Evolutionary conservation across 805 yeast genomes (phyloP).

Genomic region (Lipomyces yamadae): DNA sequence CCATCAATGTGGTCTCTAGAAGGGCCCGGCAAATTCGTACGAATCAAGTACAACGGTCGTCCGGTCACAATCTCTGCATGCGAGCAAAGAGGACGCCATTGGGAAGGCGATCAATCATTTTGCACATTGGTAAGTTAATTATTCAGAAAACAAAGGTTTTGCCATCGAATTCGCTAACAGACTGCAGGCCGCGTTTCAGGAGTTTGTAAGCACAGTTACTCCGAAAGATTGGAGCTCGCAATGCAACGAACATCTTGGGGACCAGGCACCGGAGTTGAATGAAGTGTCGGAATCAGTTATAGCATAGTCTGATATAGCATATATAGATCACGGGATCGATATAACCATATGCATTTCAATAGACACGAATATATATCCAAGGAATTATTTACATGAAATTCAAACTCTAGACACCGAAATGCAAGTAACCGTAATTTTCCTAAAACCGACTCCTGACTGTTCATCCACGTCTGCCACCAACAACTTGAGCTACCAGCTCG

Average conservation of each 20-base stretch:
- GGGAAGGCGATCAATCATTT: conserved; percentile 17
- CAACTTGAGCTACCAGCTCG: conserved; percentile 25
- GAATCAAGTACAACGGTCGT: conserved; percentile 35
- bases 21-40: conserved; percentile 23
- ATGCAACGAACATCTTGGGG: conserved; percentile 13
- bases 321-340: neutral
- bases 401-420: neutral
- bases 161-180: neutral
- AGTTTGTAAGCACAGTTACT: conserved; percentile 10
- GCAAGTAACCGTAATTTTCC: neutral
- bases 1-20: neutral
- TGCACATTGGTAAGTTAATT: conserved; percentile 19
- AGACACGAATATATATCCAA: neutral
- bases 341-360: neutral
- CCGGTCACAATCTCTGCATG: conserved; percentile 36
- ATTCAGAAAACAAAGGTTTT: neutral
- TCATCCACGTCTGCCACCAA: conserved; percentile 11
- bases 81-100: conserved; percentile 16
- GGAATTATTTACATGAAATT: neutral
- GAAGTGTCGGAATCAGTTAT: neutral
- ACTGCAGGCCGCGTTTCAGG: conserved; percentile 8
- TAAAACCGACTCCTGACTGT: neutral
- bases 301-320: neutral
- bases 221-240: conserved; percentile 17
- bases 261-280: conserved; percentile 3